phyloP scores from a whole-genome alignment of 805 yeast species.

The Metschnikowia kunwiensis region DNA sequence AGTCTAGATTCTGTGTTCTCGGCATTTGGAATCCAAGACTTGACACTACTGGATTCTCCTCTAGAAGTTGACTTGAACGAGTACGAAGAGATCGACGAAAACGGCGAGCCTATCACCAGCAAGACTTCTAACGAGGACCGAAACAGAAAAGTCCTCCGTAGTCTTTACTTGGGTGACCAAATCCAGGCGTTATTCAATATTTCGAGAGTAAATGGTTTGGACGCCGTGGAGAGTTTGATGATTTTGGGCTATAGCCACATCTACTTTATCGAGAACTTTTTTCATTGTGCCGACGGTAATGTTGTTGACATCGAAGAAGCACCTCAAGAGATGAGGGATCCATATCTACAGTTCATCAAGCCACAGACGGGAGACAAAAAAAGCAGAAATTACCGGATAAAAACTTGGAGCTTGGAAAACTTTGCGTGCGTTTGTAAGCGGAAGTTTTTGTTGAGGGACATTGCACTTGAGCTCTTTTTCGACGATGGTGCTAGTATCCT shows the following conservation, averaged over 20 bases:
- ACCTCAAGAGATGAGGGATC: conserved; percentile 59
- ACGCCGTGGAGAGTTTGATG: conserved; percentile 69
- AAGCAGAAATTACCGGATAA: conserved; percentile 42
- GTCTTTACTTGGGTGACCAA: conserved; percentile 65
- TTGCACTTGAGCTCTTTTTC: conserved; percentile 76
- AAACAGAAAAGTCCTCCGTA: conserved; percentile 69
- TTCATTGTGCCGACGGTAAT: conserved; percentile 47
- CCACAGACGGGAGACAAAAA: conserved; percentile 35
- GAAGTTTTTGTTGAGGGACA: conserved; percentile 73
- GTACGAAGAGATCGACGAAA: conserved; percentile 23
- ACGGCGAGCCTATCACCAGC: conserved; percentile 14
- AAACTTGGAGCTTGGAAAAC: conserved; percentile 58
- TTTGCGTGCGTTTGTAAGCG: conserved; percentile 67
- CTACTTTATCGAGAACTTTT: conserved; percentile 69
- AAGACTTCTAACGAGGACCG: conserved; percentile 51
- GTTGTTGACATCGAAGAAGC: conserved; percentile 69
- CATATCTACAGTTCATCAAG: conserved; percentile 61
- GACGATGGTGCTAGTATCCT: conserved; percentile 68
- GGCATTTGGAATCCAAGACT: conserved; percentile 26
- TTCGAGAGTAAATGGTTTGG: conserved; percentile 72
- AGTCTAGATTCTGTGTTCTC: conserved; percentile 15
- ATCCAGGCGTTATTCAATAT: conserved; percentile 74
- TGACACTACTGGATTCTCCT: conserved; percentile 16
- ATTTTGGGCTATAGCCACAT: conserved; percentile 64
- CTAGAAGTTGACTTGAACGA: conserved; percentile 19